Evolutionary conservation across 352 stramenopile species (phyloP).

Genomic region (Phytophthora colocasiae): DNA sequence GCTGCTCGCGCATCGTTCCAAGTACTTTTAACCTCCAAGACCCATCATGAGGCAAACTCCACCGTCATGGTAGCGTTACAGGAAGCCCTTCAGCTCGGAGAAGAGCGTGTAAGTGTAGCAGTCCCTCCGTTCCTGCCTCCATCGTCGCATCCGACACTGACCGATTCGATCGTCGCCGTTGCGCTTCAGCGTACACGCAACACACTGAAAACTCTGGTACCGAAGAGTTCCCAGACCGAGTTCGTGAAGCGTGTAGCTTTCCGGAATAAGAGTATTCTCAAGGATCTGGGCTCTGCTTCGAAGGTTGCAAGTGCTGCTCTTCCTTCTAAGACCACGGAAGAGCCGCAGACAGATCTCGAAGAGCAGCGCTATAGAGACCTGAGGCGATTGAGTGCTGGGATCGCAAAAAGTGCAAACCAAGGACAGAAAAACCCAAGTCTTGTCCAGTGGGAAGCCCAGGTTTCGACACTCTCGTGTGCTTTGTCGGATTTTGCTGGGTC

Average conservation of each 20-base stretch:
- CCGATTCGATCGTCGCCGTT: slow-evolving; percentile 40
- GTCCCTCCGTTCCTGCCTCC: slow-evolving; percentile 48
- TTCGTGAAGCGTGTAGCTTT: slow-evolving; percentile 57
- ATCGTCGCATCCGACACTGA: slow-evolving; percentile 47
- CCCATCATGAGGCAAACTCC: slow-evolving; percentile 35
- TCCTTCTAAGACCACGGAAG: slow-evolving; percentile 1
- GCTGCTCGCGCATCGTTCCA: slow-evolving; percentile 37
- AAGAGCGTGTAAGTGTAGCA: slow-evolving; percentile 38
- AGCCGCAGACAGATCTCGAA: neutral
- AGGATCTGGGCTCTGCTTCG: slow-evolving; percentile 29
- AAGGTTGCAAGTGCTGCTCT: slow-evolving; percentile 6
- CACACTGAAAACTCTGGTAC: slow-evolving; percentile 44
- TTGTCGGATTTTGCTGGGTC: slow-evolving; percentile 21
- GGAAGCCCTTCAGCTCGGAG: slow-evolving; percentile 39
- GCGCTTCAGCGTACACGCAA: slow-evolving; percentile 40
- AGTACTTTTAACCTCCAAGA: slow-evolving; percentile 48
- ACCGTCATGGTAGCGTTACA: slow-evolving; percentile 35
- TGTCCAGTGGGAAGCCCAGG: slow-evolving; percentile 26
- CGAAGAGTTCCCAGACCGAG: slow-evolving; percentile 52
- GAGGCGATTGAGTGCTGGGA: slow-evolving; percentile 24
- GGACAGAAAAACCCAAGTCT: slow-evolving; percentile 10
- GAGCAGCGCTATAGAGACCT: slow-evolving; percentile 20
- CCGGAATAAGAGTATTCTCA: slow-evolving; percentile 54
- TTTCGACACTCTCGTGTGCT: slow-evolving; percentile 7
- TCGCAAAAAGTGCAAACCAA: slow-evolving; percentile 13